Percentiles rank a stretch among this genome's conserved stretches.
These are phyloP conservation scores for Pochonia chlamydosporia DNA, from an alignment of 2,329 filamentous ascomycete species.

Conservation along the genomic window DNA sequence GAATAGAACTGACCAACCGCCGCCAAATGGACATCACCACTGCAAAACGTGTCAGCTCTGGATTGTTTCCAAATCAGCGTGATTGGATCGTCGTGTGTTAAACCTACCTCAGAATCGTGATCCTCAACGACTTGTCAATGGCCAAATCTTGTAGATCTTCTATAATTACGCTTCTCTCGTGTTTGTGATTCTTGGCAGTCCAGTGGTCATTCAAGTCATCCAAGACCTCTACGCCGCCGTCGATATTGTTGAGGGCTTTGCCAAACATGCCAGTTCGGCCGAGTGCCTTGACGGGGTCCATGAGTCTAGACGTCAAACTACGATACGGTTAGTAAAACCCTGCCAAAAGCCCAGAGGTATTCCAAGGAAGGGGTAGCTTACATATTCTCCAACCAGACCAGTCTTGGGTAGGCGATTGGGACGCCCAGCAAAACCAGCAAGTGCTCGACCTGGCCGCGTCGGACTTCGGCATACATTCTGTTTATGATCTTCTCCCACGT, in stretches of 20 bases:
- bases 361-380: slow-evolving; percentile 30
- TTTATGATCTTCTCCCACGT: slow-evolving; percentile 87
- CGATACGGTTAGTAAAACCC: slow-evolving; percentile 5
- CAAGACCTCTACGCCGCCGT: slow-evolving; percentile 84
- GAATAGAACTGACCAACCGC: slow-evolving; percentile 94
- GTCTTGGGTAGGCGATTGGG: slow-evolving; percentile 72
- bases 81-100: not conserved
- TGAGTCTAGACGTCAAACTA: slow-evolving; percentile 73
- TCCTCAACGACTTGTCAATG: slow-evolving; percentile 82
- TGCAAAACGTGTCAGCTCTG: slow-evolving; percentile 19
- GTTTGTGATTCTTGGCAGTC: slow-evolving; percentile 93
- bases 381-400: slow-evolving; percentile 67
- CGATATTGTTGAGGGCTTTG: slow-evolving; percentile 78
- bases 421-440: slow-evolving; percentile 82
- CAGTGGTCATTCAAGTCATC: slow-evolving; percentile 95
- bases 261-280: slow-evolving; percentile 77
- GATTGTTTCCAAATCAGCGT: no score
- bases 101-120: slow-evolving; percentile 76
- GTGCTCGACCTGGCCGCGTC: slow-evolving; percentile 81
- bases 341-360: slow-evolving; percentile 24
- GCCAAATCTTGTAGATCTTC: slow-evolving; percentile 91
- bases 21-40: slow-evolving; percentile 89
- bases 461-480: slow-evolving; percentile 74
- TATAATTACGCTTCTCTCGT: slow-evolving; percentile 78
- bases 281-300: slow-evolving; percentile 85